phyloP scores from a whole-genome alignment of 1,139 yeast species.

The Zhuliangozyma parablackwelliae region DNA sequence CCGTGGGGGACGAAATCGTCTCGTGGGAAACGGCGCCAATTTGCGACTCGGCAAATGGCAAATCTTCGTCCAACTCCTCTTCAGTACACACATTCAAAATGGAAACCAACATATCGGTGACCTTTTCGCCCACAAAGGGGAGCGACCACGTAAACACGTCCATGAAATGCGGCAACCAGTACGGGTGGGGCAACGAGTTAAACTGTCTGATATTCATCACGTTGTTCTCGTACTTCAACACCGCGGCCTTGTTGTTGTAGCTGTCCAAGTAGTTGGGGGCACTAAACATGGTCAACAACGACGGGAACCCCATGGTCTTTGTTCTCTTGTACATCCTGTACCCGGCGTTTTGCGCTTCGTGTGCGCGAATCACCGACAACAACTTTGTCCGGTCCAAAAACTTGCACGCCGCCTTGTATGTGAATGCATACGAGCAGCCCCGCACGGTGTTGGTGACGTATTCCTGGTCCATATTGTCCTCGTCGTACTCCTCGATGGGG shows the following conservation, averaged over 20 bases:
- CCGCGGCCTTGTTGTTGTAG: slow-evolving; percentile 94
- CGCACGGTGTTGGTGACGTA: slow-evolving; percentile 71
- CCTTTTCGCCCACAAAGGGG: slow-evolving; percentile 96
- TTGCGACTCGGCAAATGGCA: slow-evolving; percentile 31
- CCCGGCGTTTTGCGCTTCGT: slow-evolving; percentile 97
- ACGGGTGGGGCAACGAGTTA: slow-evolving; percentile 90
- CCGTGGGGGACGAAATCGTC: slow-evolving; percentile 6
- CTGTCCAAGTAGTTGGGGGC: slow-evolving; percentile 95
- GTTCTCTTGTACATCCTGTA: slow-evolving; percentile 91
- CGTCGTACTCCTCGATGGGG: slow-evolving; percentile 88
- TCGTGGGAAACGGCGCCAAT: slow-evolving; percentile 7
- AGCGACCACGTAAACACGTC: slow-evolving; percentile 97
- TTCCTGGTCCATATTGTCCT: slow-evolving; percentile 46
- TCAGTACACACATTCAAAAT: slow-evolving; percentile 92
- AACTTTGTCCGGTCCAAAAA: slow-evolving; percentile 78
- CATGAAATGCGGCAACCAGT: slow-evolving; percentile 96
- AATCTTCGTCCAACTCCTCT: slow-evolving; percentile 83
- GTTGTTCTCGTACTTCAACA: slow-evolving; percentile 81
- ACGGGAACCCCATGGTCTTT: slow-evolving; percentile 85
- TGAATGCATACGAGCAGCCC: slow-evolving; percentile 90
- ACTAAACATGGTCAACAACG: slow-evolving; percentile 84
- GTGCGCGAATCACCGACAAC: slow-evolving; percentile 85
- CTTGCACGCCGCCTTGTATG: slow-evolving; percentile 79
- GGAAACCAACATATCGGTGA: slow-evolving; percentile 88
- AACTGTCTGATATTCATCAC: slow-evolving; percentile 96